Evolutionary conservation across 2,329 filamentous ascomycete species (phyloP).

Genomic region (Ophiostoma sp.): DNA sequence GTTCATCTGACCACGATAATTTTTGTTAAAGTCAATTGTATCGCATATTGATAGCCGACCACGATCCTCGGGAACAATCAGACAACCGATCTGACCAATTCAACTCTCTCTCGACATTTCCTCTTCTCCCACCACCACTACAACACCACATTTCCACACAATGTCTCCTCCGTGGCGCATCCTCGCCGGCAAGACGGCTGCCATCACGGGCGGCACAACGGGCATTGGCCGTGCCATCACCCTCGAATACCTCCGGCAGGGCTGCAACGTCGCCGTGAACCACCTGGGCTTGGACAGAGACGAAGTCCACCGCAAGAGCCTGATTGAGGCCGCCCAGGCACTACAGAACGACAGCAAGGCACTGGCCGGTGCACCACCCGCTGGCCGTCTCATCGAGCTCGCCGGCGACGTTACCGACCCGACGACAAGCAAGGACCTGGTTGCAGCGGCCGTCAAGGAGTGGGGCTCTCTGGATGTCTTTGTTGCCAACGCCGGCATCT

Average conservation of each 20-base stretch:
- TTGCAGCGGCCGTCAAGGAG: constrained; percentile 42
- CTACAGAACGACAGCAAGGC: constrained; percentile 43
- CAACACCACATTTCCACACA: not conserved
- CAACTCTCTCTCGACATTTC: not conserved
- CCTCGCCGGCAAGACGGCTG: constrained; percentile 73
- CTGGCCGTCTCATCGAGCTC: constrained; percentile 64
- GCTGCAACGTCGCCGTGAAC: constrained; percentile 77
- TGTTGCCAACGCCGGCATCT: constrained; percentile 85
- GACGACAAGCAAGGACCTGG: constrained; percentile 67
- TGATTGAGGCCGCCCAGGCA: constrained; percentile 52
- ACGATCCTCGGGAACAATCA: not conserved
- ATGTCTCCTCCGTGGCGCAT: constrained; percentile 12
- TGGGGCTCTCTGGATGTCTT: constrained; percentile 66
- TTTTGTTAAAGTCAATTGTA: not conserved
- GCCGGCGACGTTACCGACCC: constrained; percentile 76
- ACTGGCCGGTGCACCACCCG: constrained; percentile 33
- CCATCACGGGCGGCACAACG: constrained; percentile 83
- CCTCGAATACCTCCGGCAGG: constrained; percentile 74
- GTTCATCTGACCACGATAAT: not conserved
- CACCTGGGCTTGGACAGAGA: constrained; percentile 65
- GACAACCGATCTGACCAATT: not conserved
- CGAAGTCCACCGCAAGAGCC: constrained; percentile 52
- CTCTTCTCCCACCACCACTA: not conserved
- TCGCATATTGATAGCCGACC: not conserved
- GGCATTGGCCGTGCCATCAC: constrained; percentile 86